Evolutionary conservation across 805 yeast species (phyloP), one percentile per base, ranked within the genome.

Genomic region (Yarrowia phangngaensis): DNA sequence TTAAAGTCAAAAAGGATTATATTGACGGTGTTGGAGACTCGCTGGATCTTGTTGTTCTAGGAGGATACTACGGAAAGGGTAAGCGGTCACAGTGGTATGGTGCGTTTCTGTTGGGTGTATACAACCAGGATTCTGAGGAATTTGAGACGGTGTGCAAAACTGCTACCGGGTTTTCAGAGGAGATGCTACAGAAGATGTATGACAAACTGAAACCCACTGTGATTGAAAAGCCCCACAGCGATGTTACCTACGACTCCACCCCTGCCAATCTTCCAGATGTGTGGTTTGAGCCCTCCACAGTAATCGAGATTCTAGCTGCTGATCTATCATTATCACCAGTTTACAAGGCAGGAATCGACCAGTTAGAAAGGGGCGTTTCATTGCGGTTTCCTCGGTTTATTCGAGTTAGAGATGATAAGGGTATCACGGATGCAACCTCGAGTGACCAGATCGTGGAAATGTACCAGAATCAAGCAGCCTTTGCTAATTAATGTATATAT

Each of bases 91-190:
- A 95, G 8, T 75, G 83, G 53, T 92, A 90, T 63, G 98, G 98
- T 46, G 98, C 97, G 2, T 92, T 89, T 60, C 65, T 92, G 29
- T 70, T 92, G 43, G 97, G 95, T 0, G 82, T 94, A 22, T 90
- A 87, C 61, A 92, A 92, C 60, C 80, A 79, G 50, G 96, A 90
- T 51, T 76, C 87, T 0, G 97, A 94, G 16, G 97, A 89, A 59
- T 87, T 76, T 62, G 97, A 92, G 64, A 84, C 97, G 0, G 82
- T 95, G 31, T 92, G 98, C 69, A 92, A 92, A 64, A 89, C 94
- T 50, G 98, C 98, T 38, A 92, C 98, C 0, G 98, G 98, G 0
- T 92, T 92, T 61, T 78, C 88, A 30, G 98, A 92, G 56, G 97
- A 82, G 55, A 75, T 80, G 59, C 71, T 92, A 51, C 78, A 77